Percentiles rank a stretch among this genome's conserved stretches.
These are phyloP conservation scores for Ephemerocybe angulata DNA, from an alignment of 768 basidiomycete genomes.

Conservation along the genomic window DNA sequence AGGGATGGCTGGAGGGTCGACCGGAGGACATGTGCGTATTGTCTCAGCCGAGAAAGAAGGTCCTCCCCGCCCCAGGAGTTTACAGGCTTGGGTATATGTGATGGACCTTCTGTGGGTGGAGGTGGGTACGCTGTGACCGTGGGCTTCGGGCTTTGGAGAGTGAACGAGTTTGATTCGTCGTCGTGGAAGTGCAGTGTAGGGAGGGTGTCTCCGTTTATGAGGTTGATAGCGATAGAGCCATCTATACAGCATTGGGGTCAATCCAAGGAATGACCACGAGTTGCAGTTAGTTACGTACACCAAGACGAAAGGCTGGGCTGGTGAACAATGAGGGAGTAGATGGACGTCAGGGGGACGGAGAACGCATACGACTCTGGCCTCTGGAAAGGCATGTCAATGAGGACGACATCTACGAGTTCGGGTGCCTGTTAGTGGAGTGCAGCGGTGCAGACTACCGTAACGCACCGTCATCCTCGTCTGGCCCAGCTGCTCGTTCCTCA, in stretches of 20 bases:
- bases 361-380: conserved; percentile 91
- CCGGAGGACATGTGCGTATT: conserved; percentile 77
- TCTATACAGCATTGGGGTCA: conserved; percentile 41
- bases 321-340: conserved; percentile 86
- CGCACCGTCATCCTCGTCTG: conserved; percentile 75
- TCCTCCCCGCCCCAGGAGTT: conserved; percentile 88
- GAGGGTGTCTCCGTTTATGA: conserved; percentile 79
- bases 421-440: conserved; percentile 3
- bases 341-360: conserved; percentile 85
- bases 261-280: conserved; percentile 9
- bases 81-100: conserved; percentile 37
- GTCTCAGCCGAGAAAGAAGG: conserved; percentile 68
- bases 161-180: conserved; percentile 86
- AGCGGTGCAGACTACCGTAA: conserved; percentile 11
- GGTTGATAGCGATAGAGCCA: conserved; percentile 85
- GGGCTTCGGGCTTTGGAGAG: conserved; percentile 42
- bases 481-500: conserved; percentile 57
- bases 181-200: conserved; percentile 96
- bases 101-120: conserved; percentile 44
- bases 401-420: conserved; percentile 60
- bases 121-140: conserved; percentile 61
- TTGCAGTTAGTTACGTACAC: conserved; percentile 45
- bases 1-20: conserved; percentile 82
- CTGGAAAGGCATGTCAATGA: conserved; percentile 80
- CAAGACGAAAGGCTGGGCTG: conserved; percentile 82